Evolutionary conservation across 768 basidiomycete genomes (phyloP).

Genomic region (Suillus paluster): DNA sequence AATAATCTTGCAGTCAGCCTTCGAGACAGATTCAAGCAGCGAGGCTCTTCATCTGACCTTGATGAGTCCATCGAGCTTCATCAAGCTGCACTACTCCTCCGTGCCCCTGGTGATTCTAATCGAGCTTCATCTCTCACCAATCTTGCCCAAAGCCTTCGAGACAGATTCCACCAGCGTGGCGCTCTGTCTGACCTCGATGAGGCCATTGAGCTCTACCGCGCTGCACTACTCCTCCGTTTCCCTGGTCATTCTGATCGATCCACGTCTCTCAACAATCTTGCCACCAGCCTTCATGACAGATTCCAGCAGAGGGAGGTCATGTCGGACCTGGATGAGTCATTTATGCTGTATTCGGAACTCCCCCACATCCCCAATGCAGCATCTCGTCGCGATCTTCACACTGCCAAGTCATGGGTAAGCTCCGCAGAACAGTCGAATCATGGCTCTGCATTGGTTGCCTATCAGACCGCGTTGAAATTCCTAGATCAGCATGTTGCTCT

Average conservation of each 20-base stretch:
- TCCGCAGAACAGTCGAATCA: background rate
- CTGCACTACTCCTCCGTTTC: background rate
- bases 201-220: slow-evolving; percentile 1
- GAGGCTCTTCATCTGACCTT: slow-evolving; percentile 19
- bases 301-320: background rate
- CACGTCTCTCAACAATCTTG: background rate
- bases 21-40: background rate
- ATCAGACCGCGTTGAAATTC: slow-evolving; percentile 7
- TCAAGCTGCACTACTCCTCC: background rate
- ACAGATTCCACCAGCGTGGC: slow-evolving; percentile 10
- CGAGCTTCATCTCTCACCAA: slow-evolving; percentile 12
- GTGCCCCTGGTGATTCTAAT: background rate
- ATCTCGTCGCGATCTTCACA: background rate
- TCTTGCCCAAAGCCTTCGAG: slow-evolving; percentile 15
- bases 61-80: slow-evolving; percentile 17
- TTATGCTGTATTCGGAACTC: background rate
- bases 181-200: slow-evolving; percentile 18
- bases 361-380: background rate
- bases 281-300: background rate
- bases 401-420: background rate
- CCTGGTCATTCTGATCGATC: background rate
- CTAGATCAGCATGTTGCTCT: background rate
- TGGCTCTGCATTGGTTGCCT: background rate
- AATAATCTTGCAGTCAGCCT: background rate
- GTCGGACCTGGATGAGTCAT: slow-evolving; percentile 15